These are phyloP conservation scores for Plectosphaerella sp. DNA, from an alignment of 2,329 filamentous ascomycete species.

Conservation along the genomic window DNA sequence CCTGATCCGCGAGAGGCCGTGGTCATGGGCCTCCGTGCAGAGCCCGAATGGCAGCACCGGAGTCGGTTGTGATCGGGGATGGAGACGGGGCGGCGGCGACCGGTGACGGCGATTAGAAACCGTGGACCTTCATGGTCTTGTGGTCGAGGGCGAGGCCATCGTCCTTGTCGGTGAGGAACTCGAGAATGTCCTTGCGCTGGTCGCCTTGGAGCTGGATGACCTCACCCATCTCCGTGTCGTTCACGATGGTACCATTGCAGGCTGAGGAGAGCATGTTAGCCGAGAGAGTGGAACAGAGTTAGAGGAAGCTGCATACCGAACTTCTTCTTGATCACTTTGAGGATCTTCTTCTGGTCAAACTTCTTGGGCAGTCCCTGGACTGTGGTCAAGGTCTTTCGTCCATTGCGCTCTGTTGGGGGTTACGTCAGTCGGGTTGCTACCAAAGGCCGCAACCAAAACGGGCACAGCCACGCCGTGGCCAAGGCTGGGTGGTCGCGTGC, in stretches of 20 bases:
- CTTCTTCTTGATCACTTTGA: slow-evolving; percentile 99
- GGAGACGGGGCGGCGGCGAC: slow-evolving; percentile 33
- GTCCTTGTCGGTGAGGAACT: slow-evolving; percentile 95
- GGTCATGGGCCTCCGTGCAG: background rate
- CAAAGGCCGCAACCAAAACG: too few species aligned
- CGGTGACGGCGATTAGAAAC: slow-evolving; percentile 35
- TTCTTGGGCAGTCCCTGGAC: slow-evolving; percentile 98
- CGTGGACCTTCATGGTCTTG: slow-evolving; percentile 90
- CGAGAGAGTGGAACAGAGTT: background rate
- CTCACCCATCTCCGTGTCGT: slow-evolving; percentile 94
- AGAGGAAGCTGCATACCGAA: slow-evolving; percentile 60
- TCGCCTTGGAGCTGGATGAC: slow-evolving; percentile 99
- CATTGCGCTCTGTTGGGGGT: slow-evolving; percentile 82
- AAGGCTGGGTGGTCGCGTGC: slow-evolving; percentile 1
- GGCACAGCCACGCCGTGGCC: slow-evolving; percentile 1
- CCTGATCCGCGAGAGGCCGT: background rate
- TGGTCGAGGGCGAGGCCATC: slow-evolving; percentile 88
- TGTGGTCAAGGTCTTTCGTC: slow-evolving; percentile 99
- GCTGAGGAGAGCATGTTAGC: slow-evolving; percentile 42
- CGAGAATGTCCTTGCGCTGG: slow-evolving; percentile 97
- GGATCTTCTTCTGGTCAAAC: slow-evolving; percentile 99
- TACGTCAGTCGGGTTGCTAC: slow-evolving; percentile 30
- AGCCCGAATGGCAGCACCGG: slow-evolving; percentile 10
- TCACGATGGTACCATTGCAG: slow-evolving; percentile 99
- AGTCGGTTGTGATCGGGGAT: slow-evolving; percentile 3